Conservation (phyloP, 75 land plant genomes). For the Pseudotsuga menziesii region DNA sequence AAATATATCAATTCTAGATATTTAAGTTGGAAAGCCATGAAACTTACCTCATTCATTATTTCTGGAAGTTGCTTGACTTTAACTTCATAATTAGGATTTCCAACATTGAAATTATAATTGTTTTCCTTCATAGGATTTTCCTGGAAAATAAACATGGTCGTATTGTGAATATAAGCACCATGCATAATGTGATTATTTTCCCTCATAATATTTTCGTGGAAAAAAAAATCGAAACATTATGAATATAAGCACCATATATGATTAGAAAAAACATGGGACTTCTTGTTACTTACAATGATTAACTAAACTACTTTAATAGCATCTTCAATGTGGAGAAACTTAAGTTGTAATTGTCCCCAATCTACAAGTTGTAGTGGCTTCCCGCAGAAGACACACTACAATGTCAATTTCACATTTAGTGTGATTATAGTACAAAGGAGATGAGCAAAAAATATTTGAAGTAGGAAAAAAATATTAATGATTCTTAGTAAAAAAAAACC, state of each 20-base stretch:
- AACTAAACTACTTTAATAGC: slow-evolving; percentile 85
- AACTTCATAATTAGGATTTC: slow-evolving; percentile 93
- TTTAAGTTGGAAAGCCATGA: slow-evolving; percentile 10
- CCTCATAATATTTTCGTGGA: slow-evolving; percentile 79
- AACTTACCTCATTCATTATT: slow-evolving; percentile 79
- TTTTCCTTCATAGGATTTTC: slow-evolving; percentile 89
- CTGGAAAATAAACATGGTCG: slow-evolving; percentile 18
- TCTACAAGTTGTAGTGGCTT: slow-evolving; percentile 97
- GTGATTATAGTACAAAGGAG: background rate
- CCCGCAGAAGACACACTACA: slow-evolving; percentile 67
- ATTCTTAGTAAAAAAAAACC: no score
- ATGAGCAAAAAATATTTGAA: background rate
- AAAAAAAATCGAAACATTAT: background rate
- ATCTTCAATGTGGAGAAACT: slow-evolving; percentile 93
- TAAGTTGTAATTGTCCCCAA: slow-evolving; percentile 87
- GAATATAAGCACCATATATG: slow-evolving; percentile 20
- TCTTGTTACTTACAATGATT: slow-evolving; percentile 70
- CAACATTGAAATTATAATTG: slow-evolving; percentile 94
- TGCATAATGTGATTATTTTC: slow-evolving; percentile 63
- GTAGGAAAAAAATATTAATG: no score
- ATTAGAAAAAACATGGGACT: no score
- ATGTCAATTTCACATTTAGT: no score
- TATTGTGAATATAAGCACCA: slow-evolving; percentile 22
- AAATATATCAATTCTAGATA: no score
- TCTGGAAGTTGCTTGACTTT: slow-evolving; percentile 88